phyloP scores from a whole-genome alignment of 345 rosid species.

The Clarkia xantiana region DNA sequence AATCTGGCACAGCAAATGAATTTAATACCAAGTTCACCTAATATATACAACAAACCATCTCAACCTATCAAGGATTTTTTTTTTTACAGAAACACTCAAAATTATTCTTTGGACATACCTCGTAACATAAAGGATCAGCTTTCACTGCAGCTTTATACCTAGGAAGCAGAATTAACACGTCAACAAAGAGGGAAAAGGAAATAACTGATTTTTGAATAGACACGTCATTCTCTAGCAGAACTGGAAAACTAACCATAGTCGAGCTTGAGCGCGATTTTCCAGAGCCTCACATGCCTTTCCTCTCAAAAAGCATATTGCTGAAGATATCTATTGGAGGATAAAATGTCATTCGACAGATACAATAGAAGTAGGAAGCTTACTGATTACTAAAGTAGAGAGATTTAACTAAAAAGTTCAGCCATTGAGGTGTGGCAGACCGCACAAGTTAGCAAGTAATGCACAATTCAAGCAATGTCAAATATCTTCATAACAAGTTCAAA shows the following conservation, averaged over 20 bases:
- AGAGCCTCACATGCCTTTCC: conserved; percentile 90
- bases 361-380: neutral
- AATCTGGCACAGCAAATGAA: too few relatives aligned
- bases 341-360: neutral
- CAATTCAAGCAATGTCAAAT: too few relatives aligned
- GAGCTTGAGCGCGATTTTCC: conserved; percentile 82
- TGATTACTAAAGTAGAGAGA: too few relatives aligned
- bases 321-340: conserved; percentile 44
- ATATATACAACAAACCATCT: neutral
- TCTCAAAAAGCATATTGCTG: conserved; percentile 87
- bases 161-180: conserved; percentile 7
- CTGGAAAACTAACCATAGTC: conserved; percentile 46
- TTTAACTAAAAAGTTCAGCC: too few relatives aligned
- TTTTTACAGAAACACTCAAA: neutral
- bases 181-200: too few relatives aligned
- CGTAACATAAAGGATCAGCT: conserved; percentile 95
- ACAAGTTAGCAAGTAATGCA: too few relatives aligned
- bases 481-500: too few relatives aligned
- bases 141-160: conserved; percentile 97
- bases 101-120: conserved; percentile 36
- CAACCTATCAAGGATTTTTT: too few relatives aligned
- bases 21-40: too few relatives aligned
- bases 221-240: too few relatives aligned
- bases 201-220: neutral
- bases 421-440: too few relatives aligned